These are phyloP conservation scores for Trichoderma asperellum DNA, from an alignment of 2,329 filamentous ascomycete genomes.

Conservation along the genomic window DNA sequence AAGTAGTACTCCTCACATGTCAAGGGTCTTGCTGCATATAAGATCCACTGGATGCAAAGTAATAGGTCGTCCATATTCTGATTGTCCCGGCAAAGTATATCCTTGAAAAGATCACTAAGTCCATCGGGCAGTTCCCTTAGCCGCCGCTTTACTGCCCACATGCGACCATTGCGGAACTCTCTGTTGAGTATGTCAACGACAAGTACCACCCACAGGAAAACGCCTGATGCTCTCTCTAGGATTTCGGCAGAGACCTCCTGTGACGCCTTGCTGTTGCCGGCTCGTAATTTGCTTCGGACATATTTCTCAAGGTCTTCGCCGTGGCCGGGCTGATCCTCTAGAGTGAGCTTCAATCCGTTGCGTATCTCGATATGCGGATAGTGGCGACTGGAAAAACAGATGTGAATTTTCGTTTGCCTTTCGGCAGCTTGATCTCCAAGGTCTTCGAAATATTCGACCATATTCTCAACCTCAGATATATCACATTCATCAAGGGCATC, in stretches of 20 bases:
- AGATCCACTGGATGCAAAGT: conserved; percentile 55
- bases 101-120: conserved; percentile 53
- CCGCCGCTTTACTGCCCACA: conserved; percentile 33
- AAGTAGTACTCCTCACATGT: conserved; percentile 49
- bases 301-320: neutral
- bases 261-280: neutral
- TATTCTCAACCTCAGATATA: neutral
- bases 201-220: conserved; percentile 3
- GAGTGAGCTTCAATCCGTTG: neutral
- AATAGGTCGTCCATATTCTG: conserved; percentile 46
- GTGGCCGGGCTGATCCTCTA: neutral
- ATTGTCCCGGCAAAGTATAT: conserved; percentile 55
- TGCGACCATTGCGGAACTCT: conserved; percentile 37
- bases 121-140: conserved; percentile 44
- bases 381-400: conserved; percentile 3
- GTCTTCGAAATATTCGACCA: neutral
- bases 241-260: neutral
- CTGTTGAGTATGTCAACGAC: conserved; percentile 41
- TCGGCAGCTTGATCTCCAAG: neutral
- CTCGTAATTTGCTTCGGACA: neutral
- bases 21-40: conserved; percentile 53
- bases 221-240: neutral
- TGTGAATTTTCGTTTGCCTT: neutral
- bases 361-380: conserved; percentile 2
- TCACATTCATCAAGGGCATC: conserved; percentile 16